Evolutionary conservation across 192 early-diverging fungal genomes (phyloP), one percentile per base, ranked within the genome.

Genomic region (Helicostylum pulchrum): DNA sequence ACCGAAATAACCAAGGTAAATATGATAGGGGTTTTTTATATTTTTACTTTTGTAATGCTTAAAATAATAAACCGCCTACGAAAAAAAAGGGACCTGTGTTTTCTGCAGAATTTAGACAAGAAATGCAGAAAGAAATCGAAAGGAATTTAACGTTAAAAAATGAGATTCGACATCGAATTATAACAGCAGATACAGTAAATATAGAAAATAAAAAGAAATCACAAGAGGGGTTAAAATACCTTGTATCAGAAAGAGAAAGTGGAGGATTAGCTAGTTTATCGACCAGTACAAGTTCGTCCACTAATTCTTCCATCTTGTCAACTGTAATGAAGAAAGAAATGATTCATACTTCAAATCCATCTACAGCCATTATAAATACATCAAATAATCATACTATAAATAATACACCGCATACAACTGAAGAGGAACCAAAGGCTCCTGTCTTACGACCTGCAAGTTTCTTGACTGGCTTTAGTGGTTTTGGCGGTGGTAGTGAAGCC

Each of bases 61-160:
- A 26, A 26, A 26, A 26, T 26, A 26, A 26, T 26, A 26, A 26
- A 26, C 11, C 23, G 15, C 36, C 19, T 68, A 6, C 39, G n/a
- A n/a, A n/a, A 5, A 61, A 26, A 31, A 34, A 78, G 77, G 78
- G 78, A 17, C 53, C 78, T 8, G 68, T 74, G 2, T 77, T 80
- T 31, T 80, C 78, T 21, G 67, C 62, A 15, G 78, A 80, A 56
- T 71, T 77, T 45, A 64, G 73, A 62, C 78, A 77, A 49, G 67
- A 74, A 43, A 74, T 77, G 53, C 68, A 80, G 62, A 77, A 77
- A 55, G 73, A 74, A 58, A 77, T 80, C 11, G 78, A 80, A 53
- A 70, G 68, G 26, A 62, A 77, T 10, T 51, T 77, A 3, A 65
- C 36, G 5, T 32, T 76, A 31, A 61, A 62, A 31, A 71, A 68